Base-by-base conservation (phyloP, 352 stramenopile genomes). In the Pythium phragmiticola region DNA sequence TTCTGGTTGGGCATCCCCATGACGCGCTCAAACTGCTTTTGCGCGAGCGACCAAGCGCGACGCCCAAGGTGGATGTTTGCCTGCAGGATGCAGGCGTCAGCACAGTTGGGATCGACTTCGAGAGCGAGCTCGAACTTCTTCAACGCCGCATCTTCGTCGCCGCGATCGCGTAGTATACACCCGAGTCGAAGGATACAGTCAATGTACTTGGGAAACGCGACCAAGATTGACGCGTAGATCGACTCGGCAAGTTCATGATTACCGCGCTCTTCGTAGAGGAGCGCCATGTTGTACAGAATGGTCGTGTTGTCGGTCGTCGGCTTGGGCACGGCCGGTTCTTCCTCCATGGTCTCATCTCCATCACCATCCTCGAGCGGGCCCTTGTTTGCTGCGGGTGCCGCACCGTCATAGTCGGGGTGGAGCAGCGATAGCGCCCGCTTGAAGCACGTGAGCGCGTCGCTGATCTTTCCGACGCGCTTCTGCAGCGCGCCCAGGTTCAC, bases 51-150 rank as follows among this genome's bases (percentile, higher is more conserved):
- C 96, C 96, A 99, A 75, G 98, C 96, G 52, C 90, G 95, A 46
- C 97, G 94, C 43, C 84, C 92, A 43, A 98, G 69, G 66, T 98
- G 92, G 43, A 99, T 96, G 77, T 99, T 98, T 58, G 95, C 96
- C 74, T 98, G 95, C 1, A 98, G 75, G 36, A 97, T 89, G 21
- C 97, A 89, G 16, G 98, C 94, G 56, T 98, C 94, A 12, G 94
- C 87, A 57, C 87, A 96, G 54, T 87, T 90, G 14, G 92, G 89
- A 52, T 97, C 89, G 12, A 95, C 82, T 60, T 96, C 86, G 37
- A 98, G 78, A 7, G 96, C 94, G 69, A 93, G 89, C 54, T 98
- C 97, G 56, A 98, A 96, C 82, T 88, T 95, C 62, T 96, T 93
- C 8, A 90, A 76, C 17, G 82, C 81, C 4, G 84, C 90, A 51